Evolutionary conservation across 73 alveolate genomes (phyloP).

Genomic region (Paramecium tetraurelia): DNA sequence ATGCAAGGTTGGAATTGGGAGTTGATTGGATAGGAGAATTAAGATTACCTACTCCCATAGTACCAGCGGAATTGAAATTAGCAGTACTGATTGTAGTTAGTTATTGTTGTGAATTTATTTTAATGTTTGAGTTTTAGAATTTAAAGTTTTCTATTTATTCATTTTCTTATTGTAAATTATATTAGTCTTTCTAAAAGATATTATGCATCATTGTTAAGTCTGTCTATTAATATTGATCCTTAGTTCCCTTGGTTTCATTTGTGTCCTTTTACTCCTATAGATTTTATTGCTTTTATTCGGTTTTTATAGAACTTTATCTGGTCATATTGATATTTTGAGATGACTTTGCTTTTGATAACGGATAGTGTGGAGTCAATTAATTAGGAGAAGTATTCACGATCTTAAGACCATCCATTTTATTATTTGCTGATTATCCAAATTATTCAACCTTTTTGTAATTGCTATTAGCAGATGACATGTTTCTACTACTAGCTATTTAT

Average conservation of each 20-base stretch:
- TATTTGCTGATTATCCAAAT: neutral
- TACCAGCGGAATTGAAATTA: neutral
- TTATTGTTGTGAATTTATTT: neutral
- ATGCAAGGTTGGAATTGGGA: neutral
- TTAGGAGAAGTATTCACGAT: neutral
- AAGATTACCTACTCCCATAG: neutral
- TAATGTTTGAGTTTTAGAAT: neutral
- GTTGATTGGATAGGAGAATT: neutral
- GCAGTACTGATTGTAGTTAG: neutral
- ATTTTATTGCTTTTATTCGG: neutral
- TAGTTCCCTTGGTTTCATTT: neutral
- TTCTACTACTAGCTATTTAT: neutral
- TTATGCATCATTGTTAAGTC: neutral
- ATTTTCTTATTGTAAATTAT: neutral
- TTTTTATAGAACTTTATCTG: neutral
- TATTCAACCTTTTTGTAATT: neutral
- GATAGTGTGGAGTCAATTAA: neutral
- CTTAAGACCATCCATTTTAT: neutral
- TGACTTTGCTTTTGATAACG: neutral
- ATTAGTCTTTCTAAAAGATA: neutral
- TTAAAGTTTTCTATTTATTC: neutral
- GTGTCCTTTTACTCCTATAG: neutral
- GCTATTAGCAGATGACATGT: neutral
- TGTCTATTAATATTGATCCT: neutral
- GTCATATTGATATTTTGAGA: neutral